These are phyloP conservation scores for Eimeria sp. DNA, from an alignment of 169 alveolate genomes.

Conservation along the genomic window DNA sequence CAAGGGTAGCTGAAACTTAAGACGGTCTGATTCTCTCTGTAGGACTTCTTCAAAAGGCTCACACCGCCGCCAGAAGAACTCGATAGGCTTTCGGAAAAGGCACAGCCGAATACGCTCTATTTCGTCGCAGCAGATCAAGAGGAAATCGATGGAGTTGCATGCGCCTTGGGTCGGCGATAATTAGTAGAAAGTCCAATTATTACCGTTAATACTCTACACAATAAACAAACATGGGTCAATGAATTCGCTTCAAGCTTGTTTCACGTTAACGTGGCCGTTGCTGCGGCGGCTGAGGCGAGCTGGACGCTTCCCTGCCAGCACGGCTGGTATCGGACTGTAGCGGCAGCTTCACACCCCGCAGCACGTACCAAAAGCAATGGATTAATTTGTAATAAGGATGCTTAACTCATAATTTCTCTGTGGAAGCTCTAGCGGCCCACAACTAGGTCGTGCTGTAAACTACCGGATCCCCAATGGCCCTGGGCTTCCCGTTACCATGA, in stretches of 20 bases:
- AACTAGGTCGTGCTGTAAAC: neutral
- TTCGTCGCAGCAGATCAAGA: neutral
- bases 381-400: neutral
- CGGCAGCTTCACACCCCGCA: conserved; percentile 6
- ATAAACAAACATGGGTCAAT: neutral
- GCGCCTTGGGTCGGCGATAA: neutral
- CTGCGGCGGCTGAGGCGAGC: neutral
- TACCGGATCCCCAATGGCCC: neutral
- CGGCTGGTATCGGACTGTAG: neutral
- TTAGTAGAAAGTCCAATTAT: neutral
- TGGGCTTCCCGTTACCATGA: neutral
- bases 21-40: neutral
- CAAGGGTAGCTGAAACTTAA: neutral
- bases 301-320: neutral
- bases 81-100: neutral
- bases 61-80: neutral
- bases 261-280: neutral
- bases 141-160: neutral
- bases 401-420: neutral
- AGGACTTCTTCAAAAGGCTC: neutral
- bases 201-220: neutral
- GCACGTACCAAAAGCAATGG: neutral
- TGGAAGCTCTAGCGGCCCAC: neutral
- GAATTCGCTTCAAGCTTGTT: neutral
- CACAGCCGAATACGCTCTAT: neutral